Base-by-base conservation (phyloP, 2,329 filamentous ascomycete genomes). In the Verticillium klebahnii region DNA sequence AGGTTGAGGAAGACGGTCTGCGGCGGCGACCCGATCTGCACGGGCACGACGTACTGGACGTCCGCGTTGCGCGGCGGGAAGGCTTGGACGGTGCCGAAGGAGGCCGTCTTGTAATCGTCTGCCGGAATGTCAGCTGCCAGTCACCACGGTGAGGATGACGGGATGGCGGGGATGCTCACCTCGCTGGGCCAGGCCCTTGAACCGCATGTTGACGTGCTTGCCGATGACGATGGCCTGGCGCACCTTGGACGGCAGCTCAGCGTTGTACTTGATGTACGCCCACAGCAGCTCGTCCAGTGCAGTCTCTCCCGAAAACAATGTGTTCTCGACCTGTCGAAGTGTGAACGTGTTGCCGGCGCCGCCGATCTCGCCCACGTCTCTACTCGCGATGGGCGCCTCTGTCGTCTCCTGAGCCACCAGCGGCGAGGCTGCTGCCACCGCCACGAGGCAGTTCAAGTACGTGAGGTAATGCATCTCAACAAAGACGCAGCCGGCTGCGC, bases 1-100 rank as follows among this genome's bases (percentile, higher is more conserved):
- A 93, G 83, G 70, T 91, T 88, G 63, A 93, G 72, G 63, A 86
- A 82, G 65, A 91, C 71, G 3, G 77, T 83, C 67, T 88, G 85
- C 6, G 72, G 66, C 6, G 80, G 80, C 1, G 70, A 82, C 55
- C 89, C 90, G 64, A 92, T 78, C 2, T 77, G 80, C 56, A 92
- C 84, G 0, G 87, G 85, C 61, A 83, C 81, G 34, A 88, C 75
- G 62, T 87, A 89, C 69, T 87, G 81, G 3, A 76, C 75, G 65
- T 89, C 86, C 57, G 78, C 68, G 57, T 72, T 72, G 32, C 67
- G 64, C 1, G 77, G 70, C 2, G 70, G 69, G 6, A 70, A 66
- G 5, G 70, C 69, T 23, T 62, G 25, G 2, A 68, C 69, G 11
- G 65, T 65, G 2, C 71, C 75, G 19, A 62, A 40, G 17, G 50